Evolutionary conservation across 768 basidiomycete species (phyloP), one percentile per base, ranked within the genome.

Genomic region (Rhodotorula graminis): DNA sequence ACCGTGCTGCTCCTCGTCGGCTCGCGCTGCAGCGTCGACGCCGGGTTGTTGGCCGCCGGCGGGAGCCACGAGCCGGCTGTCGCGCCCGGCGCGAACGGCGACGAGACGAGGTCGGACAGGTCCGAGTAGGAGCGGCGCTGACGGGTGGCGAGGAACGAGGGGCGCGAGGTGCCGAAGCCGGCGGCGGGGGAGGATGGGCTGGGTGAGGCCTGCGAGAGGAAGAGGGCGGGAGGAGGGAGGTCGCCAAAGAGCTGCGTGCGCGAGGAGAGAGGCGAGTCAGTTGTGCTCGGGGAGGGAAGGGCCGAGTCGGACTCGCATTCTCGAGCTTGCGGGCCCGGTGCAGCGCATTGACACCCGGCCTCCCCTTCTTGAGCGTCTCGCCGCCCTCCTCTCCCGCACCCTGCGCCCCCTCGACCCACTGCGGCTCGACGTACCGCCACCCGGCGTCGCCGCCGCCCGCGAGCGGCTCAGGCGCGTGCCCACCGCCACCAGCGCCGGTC

Each of bases 311-410:
- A 65, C 73, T 55, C 52, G 70, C 70, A 31, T 71, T 69, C 50
- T 76, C 76, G 15, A 76, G 50, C 65, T 76, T 76, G 42, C 76
- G 61, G n/a, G 76, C 70, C 57, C 49, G 73, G 29, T 57, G 40
- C 31, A 76, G 62, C 52, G 64, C 65, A 9, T 67, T 64, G 16
- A 74, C 62, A 19, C 46, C 55, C 42, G 44, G 44, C 57, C 29
- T 31, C 10, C 27, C 42, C 53, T 23, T 33, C 49, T 37, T 37
- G 37, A 19, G 40, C 40, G 42, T 9, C 19, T 4, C 29, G 33
- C n/a, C 52, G 7, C 29, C 47, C 37, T 27, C 42, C 15, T 37
- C 42, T 3, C 44, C 44, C 0, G n/a, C n/a, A 19, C 10, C 29
- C 16, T 15, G 21, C 40, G 21, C 23, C 10, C n/a, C 31, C 53